Evolutionary conservation across 805 yeast species (phyloP), one percentile per base, ranked within the genome.

Genomic region (Naumovozyma castellii): DNA sequence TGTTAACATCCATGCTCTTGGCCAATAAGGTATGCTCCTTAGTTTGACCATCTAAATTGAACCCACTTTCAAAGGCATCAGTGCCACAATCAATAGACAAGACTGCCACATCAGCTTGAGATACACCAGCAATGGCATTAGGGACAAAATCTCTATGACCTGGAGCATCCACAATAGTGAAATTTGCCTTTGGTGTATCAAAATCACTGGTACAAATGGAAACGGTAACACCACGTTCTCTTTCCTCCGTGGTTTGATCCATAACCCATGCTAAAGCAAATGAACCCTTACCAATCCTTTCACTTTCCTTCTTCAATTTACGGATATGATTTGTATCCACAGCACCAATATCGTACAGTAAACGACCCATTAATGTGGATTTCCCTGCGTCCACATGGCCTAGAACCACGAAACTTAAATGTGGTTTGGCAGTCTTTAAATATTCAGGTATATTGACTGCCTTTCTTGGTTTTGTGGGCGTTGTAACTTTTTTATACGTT

Each of bases 351-450:
- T 92, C 75, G 58, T 72, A 90, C 44, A 92, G 72, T 52, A 92
- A 68, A 66, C 94, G 88, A 61, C 99, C 99, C 65, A 97, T 97
- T 84, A 92, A 83, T 40, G 99, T 92, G 34, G 96, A 86, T 67
- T 92, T 92, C 55, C 99, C 98, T 14, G 98, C 97, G 71, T 92
- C 98, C 47, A 92, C 98, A 64, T 92, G 99, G 48, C 99, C 99
- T 87, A 92, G 83, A 66, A 92, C 94, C 49, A 94, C 88, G 56
- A 92, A 83, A 32, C 96, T 87, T 62, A 92, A 74, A 66, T 92
- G 98, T 58, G 92, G 97, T 64, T 88, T 90, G 47, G 86, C 84
- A 43, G 90, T 90, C 53, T 80, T 81, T 74, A 90, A 59, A 52
- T 88, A 96, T 39, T 73, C 75, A 46, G 84, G 80, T 40, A 87